Evolutionary conservation across 1,139 yeast species (phyloP).

Genomic region (Schwanniomyces etchellsii): DNA sequence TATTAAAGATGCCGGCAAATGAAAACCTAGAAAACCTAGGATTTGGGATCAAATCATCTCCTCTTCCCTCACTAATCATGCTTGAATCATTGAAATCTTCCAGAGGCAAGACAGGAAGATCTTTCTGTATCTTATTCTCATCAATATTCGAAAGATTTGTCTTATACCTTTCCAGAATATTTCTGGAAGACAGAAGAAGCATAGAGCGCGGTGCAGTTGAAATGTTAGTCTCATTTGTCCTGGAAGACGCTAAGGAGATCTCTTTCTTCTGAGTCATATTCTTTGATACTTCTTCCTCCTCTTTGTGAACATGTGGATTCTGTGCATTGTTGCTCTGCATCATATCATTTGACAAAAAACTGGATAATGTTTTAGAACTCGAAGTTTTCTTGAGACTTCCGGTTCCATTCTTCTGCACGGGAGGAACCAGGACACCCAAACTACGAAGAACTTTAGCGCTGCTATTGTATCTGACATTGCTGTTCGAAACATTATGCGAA

Average conservation of each 20-base stretch:
- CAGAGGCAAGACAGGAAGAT: conserved; percentile 2
- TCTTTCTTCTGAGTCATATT: conserved; percentile 9
- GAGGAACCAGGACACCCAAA: conserved; percentile 37
- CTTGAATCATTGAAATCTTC: conserved; percentile 1
- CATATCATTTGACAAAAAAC: conserved; percentile 15
- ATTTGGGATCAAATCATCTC: conserved; percentile 31
- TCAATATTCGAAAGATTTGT: conserved; percentile 22
- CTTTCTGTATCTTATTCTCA: conserved; percentile 9
- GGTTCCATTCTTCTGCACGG: conserved; percentile 13
- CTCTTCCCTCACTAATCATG: conserved; percentile 1
- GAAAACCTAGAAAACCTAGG: conserved; percentile 42
- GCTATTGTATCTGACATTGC: conserved; percentile 14
- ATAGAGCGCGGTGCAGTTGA: background rate
- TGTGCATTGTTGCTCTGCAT: conserved; percentile 4
- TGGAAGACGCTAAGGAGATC: background rate
- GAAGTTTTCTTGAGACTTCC: conserved; percentile 33
- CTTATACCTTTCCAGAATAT: conserved; percentile 10
- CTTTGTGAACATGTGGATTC: conserved; percentile 7
- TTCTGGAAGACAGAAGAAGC: background rate
- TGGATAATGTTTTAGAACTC: conserved; percentile 39
- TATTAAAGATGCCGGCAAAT: conserved; percentile 31
- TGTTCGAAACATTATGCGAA: conserved; percentile 21
- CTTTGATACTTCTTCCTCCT: conserved; percentile 16
- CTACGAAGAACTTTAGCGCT: conserved; percentile 31
- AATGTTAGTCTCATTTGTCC: background rate